Conservation (phyloP, 176 grass and related monocot genomes). For the Saccharum officinarum region DNA sequence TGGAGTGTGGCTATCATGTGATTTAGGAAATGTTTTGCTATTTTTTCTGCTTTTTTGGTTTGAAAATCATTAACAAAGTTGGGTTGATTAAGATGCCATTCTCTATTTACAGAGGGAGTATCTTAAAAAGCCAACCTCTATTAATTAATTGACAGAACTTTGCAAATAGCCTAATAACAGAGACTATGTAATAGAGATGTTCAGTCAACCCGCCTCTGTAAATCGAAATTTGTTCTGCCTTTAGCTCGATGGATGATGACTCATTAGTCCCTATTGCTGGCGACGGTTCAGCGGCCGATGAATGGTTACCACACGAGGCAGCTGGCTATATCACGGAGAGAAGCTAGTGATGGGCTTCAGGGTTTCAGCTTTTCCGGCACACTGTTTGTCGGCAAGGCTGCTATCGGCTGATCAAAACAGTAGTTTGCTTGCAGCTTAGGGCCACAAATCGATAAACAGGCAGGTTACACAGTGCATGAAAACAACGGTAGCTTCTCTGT, state of each 20-base stretch:
- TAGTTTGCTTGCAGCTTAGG: not conserved
- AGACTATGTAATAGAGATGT: not conserved
- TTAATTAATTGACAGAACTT: not conserved
- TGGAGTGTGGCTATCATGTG: not conserved
- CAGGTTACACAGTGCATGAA: not conserved
- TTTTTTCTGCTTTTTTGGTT: not conserved
- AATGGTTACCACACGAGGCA: no score
- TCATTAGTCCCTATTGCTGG: no score
- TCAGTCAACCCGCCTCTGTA: not conserved
- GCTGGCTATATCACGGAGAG: no score
- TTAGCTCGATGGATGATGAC: not conserved
- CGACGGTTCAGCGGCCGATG: no score
- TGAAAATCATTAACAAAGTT: not conserved
- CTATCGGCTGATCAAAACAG: not conserved
- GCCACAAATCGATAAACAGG: not conserved
- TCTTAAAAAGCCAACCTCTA: not conserved
- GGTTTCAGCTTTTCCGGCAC: not conserved
- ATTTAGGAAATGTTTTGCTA: not conserved
- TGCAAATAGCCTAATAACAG: not conserved
- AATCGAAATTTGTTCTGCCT: not conserved
- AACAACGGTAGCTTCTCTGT: not conserved
- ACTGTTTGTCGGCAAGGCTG: slow-evolving; percentile 16
- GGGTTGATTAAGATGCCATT: not conserved
- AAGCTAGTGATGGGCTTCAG: not conserved
- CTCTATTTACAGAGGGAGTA: not conserved